These are phyloP conservation scores for Podospora pseudocomata DNA, from an alignment of 495 filamentous ascomycete species.

Conservation along the genomic window DNA sequence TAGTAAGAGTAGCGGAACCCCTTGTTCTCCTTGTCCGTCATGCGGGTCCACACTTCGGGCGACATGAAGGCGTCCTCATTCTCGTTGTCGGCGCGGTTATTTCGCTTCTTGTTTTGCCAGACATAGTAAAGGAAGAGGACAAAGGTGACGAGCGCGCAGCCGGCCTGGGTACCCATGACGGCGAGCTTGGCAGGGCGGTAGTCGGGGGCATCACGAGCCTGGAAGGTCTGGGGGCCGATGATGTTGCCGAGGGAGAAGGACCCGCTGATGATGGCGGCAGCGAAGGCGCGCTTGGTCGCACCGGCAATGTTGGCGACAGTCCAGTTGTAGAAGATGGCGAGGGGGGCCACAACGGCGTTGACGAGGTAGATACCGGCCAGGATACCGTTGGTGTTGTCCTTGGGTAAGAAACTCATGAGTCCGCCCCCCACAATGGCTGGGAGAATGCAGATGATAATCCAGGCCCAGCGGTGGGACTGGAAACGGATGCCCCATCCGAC, in stretches of 20 bases:
- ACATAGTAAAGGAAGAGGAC: slow-evolving; percentile 35
- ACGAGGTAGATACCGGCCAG: slow-evolving; percentile 64
- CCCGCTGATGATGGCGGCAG: slow-evolving; percentile 51
- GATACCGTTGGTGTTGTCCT: slow-evolving; percentile 43
- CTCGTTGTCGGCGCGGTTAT: slow-evolving; percentile 18
- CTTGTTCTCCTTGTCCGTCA: slow-evolving; percentile 42
- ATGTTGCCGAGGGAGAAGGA: slow-evolving; percentile 64
- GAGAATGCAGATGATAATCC: slow-evolving; percentile 33
- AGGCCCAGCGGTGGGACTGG: slow-evolving; percentile 36
- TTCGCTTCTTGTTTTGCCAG: slow-evolving; percentile 37
- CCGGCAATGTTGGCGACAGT: slow-evolving; percentile 37
- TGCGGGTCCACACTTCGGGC: slow-evolving; percentile 34
- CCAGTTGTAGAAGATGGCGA: slow-evolving; percentile 44
- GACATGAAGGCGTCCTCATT: slow-evolving; percentile 31
- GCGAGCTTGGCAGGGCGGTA: slow-evolving; percentile 62
- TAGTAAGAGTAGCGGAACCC: slow-evolving; percentile 37
- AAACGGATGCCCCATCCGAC: slow-evolving; percentile 43
- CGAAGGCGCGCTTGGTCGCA: slow-evolving; percentile 39
- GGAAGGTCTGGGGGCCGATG: slow-evolving; percentile 67
- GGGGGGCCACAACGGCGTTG: slow-evolving; percentile 55
- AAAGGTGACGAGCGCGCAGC: slow-evolving; percentile 34
- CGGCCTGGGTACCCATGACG: slow-evolving; percentile 42
- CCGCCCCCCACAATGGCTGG: slow-evolving; percentile 52
- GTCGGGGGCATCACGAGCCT: slow-evolving; percentile 54
- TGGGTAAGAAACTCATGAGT: slow-evolving; percentile 57